These are phyloP conservation scores for Mucor piriformis DNA, from an alignment of 371 early-diverging fungal species.

Conservation along the genomic window DNA sequence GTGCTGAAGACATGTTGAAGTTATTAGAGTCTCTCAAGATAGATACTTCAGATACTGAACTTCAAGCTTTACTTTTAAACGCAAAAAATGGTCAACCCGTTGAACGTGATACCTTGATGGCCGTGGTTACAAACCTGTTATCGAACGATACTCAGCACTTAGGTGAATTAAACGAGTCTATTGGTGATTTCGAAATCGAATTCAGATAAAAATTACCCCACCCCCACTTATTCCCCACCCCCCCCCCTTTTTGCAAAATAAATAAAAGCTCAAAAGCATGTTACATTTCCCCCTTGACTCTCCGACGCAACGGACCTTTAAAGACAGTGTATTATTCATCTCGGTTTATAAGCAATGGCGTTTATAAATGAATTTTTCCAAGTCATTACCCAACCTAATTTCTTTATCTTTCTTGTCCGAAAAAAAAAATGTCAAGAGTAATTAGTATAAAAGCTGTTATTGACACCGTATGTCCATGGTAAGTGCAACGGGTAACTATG, in stretches of 20 bases:
- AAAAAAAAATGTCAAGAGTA: slow-evolving; percentile 22
- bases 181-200: slow-evolving; percentile 25
- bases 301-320: no score
- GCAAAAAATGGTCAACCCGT: slow-evolving; percentile 29
- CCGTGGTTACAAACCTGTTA: slow-evolving; percentile 8
- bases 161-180: slow-evolving; percentile 21
- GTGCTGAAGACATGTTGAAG: slow-evolving; percentile 21
- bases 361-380: not conserved
- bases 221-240: slow-evolving; percentile 2
- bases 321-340: not conserved
- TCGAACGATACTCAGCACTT: slow-evolving; percentile 17
- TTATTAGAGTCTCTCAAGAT: slow-evolving; percentile 19
- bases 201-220: slow-evolving; percentile 17
- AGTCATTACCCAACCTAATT: not conserved
- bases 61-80: slow-evolving; percentile 8
- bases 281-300: no score
- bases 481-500: not conserved
- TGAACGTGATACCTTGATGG: slow-evolving; percentile 25
- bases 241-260: not conserved
- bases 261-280: not conserved
- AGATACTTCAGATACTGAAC: slow-evolving; percentile 10
- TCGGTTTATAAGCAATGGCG: no score
- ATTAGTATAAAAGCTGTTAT: slow-evolving; percentile 55
- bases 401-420: not conserved
- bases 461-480: slow-evolving; percentile 69